Evolutionary conservation across 2,329 filamentous ascomycete species (phyloP), one percentile per base, ranked within the genome.

Genomic region (Pseudodiploospora longispora): DNA sequence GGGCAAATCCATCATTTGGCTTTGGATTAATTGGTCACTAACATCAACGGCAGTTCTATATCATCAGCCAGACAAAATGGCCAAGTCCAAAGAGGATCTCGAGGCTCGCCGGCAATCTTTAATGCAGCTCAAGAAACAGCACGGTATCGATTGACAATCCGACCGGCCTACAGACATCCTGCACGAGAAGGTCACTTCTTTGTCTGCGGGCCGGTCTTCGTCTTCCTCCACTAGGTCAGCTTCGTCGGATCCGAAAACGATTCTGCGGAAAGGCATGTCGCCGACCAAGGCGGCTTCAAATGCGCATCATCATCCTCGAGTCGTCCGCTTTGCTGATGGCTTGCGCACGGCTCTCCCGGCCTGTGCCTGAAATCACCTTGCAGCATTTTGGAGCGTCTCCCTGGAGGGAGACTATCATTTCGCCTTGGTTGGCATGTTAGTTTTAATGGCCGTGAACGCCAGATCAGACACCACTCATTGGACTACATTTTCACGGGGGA

Each of bases 121-220:
- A 86, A 91, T 95, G 80, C 86, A 88, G 74, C 83, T 97, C 73
- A 98, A 98, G 76, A 82, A 85, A 65, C 87, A 97, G 70, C 89
- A 98, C 70, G 91, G 90, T 66, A 96, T 97, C 78, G 91, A 96
- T 83, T 98, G 88, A 91, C 80, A 80, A 79, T 78, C 75, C 75
- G 80, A 83, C 80, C 80, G 79, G 79, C 71, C 78, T 78, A 72
- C 67, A 65, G 76, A 76, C 61, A 65, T 59, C 62, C 64, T 63
- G 63, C 61, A 57, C 54, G 62, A 63, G 58, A 62, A 71, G 59
- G 62, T 60, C 55, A 51, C 56, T 56, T 65, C 68, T 59, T 64
- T 61, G 67, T 75, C 75, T 74, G 74, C 74, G 75, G 76, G 74
- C 76, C 76, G 76, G 77, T 81, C 75, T 70, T 69, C 66, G 64